Evolutionary conservation across 2,329 filamentous ascomycete species (phyloP), one percentile per base, ranked within the genome.

Genomic region (Ramularia endophylla): DNA sequence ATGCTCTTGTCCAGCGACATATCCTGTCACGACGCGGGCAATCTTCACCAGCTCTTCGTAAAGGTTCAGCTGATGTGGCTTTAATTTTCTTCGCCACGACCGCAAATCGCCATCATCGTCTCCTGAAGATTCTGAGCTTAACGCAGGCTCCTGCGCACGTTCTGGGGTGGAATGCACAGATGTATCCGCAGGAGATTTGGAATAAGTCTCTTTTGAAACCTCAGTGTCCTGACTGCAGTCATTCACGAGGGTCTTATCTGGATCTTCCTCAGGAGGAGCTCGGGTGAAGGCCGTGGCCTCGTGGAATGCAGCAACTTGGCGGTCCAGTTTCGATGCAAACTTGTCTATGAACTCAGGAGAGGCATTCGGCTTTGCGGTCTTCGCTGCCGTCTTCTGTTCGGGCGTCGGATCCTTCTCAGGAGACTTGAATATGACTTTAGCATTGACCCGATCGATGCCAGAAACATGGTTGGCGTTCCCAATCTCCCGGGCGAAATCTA

Each of bases 1-100:
- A 3, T 61, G 62, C 49, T 73, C 71, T 32, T 68, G 64, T n/a
- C 67, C 62, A 7, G 71, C 60, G 13, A 77, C 62, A 41, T 73
- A 65, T 1, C 55, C 63, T 7, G 69, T 51, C 8, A 76, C 61
- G 13, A 60, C 60, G 58, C 73, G 49, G 3, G 65, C 64, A 3
- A 66, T 58, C n/a, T 58, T 58, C 16, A 65, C 54, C 17, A 71
- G 52, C 27, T 61, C 54, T 12, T 67, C 62, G 28, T 63, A 58
- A 5, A 70, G 44, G 27, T 56, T 54, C 20, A 58, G 57, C 37
- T 70, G 68, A 28, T 69, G 61, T 9, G 65, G 58, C 27, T 60
- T 47, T 1, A 71, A 56, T 11, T 53, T 57, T 3, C 54, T 51
- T 32, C 65, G 61, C 67, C 67, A 70, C 20, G 59, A 16, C 7